Conservation (phyloP, 2,329 filamentous ascomycete species). For the Hypoxylon sp. region DNA sequence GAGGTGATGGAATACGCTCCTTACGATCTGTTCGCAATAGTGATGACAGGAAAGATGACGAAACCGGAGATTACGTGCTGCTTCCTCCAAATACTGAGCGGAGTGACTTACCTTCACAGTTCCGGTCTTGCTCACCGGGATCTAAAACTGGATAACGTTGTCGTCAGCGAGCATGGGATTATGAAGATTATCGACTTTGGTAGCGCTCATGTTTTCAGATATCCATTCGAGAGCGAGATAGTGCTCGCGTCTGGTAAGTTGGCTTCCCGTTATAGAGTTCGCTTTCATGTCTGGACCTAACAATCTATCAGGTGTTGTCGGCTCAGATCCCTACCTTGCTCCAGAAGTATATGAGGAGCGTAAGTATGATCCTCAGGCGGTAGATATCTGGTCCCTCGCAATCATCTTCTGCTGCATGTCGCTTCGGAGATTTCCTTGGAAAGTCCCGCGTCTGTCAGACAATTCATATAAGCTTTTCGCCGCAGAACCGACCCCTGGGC, state of each 20-base stretch:
- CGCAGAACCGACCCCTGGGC: constrained; percentile 82
- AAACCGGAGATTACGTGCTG: constrained; percentile 90
- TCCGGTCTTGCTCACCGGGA: constrained; percentile 96
- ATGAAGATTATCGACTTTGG: constrained; percentile 99
- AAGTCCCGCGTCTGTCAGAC: constrained; percentile 89
- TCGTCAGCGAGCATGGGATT: constrained; percentile 94
- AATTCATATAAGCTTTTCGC: constrained; percentile 96
- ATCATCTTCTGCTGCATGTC: constrained; percentile 99
- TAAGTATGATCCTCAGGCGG: constrained; percentile 92
- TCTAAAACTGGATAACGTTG: constrained; percentile 96
- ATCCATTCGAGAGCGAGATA: constrained; percentile 93
- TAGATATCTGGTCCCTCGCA: constrained; percentile 97
- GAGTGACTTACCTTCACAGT: constrained; percentile 92
- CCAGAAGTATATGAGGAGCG: constrained; percentile 95
- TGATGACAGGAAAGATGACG: constrained; percentile 98
- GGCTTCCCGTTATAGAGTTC: not conserved
- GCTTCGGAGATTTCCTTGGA: constrained; percentile 94
- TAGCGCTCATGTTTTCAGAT: constrained; percentile 95
- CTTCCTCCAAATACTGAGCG: constrained; percentile 94
- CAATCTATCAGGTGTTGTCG: constrained; percentile 67
- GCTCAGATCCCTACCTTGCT: constrained; percentile 94
- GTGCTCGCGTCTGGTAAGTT: constrained; percentile 82
- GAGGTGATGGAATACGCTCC: constrained; percentile 99
- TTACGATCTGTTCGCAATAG: constrained; percentile 94
- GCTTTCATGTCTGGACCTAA: constrained; percentile 25